Evolutionary conservation across 495 filamentous ascomycete species (phyloP), one percentile per base, ranked within the genome.

Genomic region (Astrothelium subdiscretum): DNA sequence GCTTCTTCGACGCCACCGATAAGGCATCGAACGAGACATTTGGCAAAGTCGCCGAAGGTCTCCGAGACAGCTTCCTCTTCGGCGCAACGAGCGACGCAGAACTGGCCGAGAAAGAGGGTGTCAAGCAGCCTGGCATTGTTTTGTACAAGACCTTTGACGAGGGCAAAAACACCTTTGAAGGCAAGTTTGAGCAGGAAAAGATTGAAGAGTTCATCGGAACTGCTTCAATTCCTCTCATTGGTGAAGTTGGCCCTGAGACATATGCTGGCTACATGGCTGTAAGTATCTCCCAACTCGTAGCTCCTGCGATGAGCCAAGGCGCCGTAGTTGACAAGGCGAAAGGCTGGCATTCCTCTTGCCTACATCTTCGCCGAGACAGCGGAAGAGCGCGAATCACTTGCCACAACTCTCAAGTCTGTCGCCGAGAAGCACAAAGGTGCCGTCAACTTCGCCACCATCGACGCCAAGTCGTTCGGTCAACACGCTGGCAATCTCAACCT

Each of bases 71-170:
- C 77, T 96, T 87, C 77, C 88, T 96, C 57, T 99, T 97, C 72
- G 94, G 88, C 62, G 83, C 89, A 44, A 89, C 85, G 70, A 88
- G 77, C 70, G 94, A 99, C 72, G 83, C 86, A 51, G 83, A 79
- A 51, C 78, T 99, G 67, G 94, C 94, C 63, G 85, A 95, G 81
- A 83, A 87, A 31, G 94, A 95, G 78, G 91, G 87, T 70, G 91
- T 92, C 68, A 87, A 83, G 68, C 82, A 87, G 67, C 94, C 94
- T 54, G 87, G 88, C 3, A 77, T 99, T 64, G 90, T 97, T 63
- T 83, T 99, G 58, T 97, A 97, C 87, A 99, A 99, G 82, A 80
- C 87, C 42, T 99, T 97, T 66, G 94, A 99, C 71, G 94, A 97
- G 80, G 92, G 92, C 79, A 97, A 95, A 82, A 80, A 82, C 64